These are phyloP conservation scores for Arabidopsis arenosa DNA, from an alignment of 345 rosid genomes.

Conservation along the genomic window DNA sequence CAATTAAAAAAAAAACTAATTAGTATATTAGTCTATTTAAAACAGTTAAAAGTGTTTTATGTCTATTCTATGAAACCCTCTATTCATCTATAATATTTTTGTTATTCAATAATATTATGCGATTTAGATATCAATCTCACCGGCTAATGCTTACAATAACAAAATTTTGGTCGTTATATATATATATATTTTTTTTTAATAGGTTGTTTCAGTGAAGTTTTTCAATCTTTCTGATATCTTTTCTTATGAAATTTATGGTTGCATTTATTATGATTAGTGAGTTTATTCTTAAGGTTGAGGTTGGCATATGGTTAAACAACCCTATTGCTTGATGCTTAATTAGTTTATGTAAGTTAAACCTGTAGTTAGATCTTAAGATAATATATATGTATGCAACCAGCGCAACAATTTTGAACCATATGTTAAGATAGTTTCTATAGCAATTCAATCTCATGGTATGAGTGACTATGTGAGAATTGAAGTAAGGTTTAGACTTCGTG, in stretches of 20 bases:
- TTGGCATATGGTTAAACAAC: not conserved
- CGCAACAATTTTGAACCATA: not conserved
- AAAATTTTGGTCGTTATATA: no score
- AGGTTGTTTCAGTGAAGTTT: no score
- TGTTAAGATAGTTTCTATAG: not conserved
- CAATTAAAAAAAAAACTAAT: no score
- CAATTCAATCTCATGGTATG: not conserved
- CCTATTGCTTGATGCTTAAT: not conserved
- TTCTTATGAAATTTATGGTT: not conserved
- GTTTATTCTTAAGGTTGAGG: not conserved
- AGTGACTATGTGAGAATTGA: not conserved
- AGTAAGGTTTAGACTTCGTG: not conserved
- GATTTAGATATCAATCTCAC: no score
- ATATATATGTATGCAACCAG: no score
- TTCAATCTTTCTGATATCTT: no score
- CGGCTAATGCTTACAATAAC: no score
- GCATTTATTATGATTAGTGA: not conserved
- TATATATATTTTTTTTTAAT: no score
- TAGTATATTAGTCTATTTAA: no score
- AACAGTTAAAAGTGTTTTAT: no score
- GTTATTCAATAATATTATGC: not conserved
- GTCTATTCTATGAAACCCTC: no score
- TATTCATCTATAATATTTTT: not conserved
- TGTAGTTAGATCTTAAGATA: no score
- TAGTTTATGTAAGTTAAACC: not conserved